Conservation (phyloP, 805 yeast genomes). For the Tetrapisispora namnaoensis region DNA sequence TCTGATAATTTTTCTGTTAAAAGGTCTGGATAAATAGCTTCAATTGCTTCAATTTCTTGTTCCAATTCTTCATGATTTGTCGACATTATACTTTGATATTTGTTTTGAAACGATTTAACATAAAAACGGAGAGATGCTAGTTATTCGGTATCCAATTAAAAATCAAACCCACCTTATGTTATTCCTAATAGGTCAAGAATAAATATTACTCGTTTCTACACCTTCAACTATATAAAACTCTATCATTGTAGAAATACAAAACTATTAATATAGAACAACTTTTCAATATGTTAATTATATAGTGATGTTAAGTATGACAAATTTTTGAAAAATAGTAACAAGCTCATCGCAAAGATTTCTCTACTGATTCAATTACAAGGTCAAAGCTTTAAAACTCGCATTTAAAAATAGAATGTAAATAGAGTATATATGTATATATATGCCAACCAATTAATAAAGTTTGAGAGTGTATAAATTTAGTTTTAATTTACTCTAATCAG, state of each 20-base stretch:
- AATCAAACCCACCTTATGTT: background rate
- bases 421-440: too few relatives aligned
- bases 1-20: conserved; percentile 30
- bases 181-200: too few relatives aligned
- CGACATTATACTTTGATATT: conserved; percentile 2
- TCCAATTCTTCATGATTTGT: conserved; percentile 16
- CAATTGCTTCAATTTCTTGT: conserved; percentile 75
- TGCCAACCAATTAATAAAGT: too few relatives aligned
- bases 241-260: too few relatives aligned
- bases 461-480: too few relatives aligned
- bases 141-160: background rate
- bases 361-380: background rate
- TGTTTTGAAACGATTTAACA: background rate
- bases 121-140: background rate
- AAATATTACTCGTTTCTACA: too few relatives aligned
- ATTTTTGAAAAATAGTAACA: background rate
- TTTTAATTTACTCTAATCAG: too few relatives aligned
- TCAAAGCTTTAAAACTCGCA: background rate
- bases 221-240: too few relatives aligned
- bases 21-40: conserved; percentile 76
- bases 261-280: background rate
- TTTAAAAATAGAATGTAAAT: too few relatives aligned
- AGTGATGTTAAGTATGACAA: background rate
- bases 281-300: too few relatives aligned
- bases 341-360: background rate